Evolutionary conservation across 768 basidiomycete genomes (phyloP), one percentile per base, ranked within the genome.

Genomic region (Antrodiella citrinella): DNA sequence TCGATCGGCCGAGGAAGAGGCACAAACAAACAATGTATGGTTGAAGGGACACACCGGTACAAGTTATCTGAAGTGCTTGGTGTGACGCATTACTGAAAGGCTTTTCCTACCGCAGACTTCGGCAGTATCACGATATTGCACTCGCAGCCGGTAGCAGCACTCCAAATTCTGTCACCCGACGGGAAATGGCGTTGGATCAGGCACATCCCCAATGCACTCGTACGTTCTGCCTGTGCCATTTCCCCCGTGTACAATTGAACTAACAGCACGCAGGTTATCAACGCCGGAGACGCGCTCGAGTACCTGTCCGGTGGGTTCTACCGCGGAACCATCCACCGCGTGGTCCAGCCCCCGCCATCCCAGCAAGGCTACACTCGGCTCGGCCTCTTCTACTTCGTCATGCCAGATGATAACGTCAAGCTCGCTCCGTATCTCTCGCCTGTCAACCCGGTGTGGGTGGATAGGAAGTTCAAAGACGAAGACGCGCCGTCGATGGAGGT

Each of bases 21-120:
- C 49, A 15, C 64, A 61, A 47, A 59, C 65, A 0, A 56, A 60
- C 40, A 57, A 60, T 21, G 62, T 69, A 11, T 70, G 69, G 69
- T 56, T 70, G 49, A 69, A 69, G 46, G 69, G 69, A 3, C 69
- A 70, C 48, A 66, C 62, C 12, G 69, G 69, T 69, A 44, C 45
- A n/a, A 19, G 12, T 4, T 30, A 3, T 11, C 18, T 25, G 41
- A 15, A 11, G 4, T 18, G n/a, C n/a, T n/a, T n/a, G n/a, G 22
- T 25, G 48, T 30, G 10, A 48, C 39, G 40, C 22, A 20, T 20
- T 13, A 21, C 3, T 11, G 19, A 23, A 20, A 45, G n/a, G 12
- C n/a, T n/a, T n/a, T n/a, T n/a, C 22, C 43, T 18, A 3, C 39
- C 18, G 15, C 47, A 69, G 69, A 70, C 51, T 58, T 64, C 22